Conservation (phyloP, 2,329 filamentous ascomycete genomes). For the Claviceps pazoutovae region DNA sequence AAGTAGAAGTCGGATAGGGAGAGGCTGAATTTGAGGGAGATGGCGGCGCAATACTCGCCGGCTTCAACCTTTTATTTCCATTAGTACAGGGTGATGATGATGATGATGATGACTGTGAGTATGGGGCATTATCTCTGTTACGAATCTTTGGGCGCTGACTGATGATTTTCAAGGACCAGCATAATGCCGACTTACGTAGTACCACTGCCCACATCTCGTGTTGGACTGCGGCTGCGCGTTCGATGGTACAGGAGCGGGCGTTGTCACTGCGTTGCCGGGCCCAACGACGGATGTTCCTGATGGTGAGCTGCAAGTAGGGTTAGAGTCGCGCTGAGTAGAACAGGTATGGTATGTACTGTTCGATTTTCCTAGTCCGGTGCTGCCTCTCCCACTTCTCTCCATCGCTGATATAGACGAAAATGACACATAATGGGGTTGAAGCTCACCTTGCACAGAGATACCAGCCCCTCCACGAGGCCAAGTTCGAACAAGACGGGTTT, state of each 20-base stretch:
- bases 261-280: not conserved
- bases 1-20: slow-evolving; percentile 35
- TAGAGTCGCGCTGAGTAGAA: not conserved
- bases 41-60: not conserved
- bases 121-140: too few species aligned
- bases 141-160: too few species aligned
- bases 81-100: not conserved
- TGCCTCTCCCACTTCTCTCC: too few species aligned
- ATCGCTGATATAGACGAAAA: too few species aligned
- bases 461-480: not conserved
- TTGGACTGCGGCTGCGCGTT: not conserved
- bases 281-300: not conserved
- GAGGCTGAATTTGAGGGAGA: slow-evolving; percentile 9
- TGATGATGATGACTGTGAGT: too few species aligned
- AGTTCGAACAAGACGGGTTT: not conserved
- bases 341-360: too few species aligned
- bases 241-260: not conserved
- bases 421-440: too few species aligned
- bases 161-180: too few species aligned
- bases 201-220: not conserved
- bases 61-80: not conserved
- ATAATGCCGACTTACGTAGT: not conserved
- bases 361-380: too few species aligned
- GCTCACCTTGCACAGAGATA: not conserved
- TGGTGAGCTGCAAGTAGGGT: not conserved